Base-by-base conservation (phyloP, 2,329 filamentous ascomycete species). In the Gaeumannomyces tritici region DNA sequence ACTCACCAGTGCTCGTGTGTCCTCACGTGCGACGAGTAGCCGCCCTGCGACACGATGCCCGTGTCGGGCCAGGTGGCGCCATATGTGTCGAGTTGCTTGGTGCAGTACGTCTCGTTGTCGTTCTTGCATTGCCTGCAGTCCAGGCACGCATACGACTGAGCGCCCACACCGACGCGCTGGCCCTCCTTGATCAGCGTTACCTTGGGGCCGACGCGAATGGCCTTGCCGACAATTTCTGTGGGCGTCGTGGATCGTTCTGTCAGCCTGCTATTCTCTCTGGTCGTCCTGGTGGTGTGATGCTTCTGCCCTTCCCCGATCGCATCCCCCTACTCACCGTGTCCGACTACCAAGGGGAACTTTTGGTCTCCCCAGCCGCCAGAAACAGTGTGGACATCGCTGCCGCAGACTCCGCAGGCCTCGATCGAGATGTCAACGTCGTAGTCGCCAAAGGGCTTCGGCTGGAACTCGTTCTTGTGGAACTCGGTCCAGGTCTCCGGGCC, bases 381-480 rank as follows among this genome's bases (percentile, higher is more conserved):
- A 71, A 90, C 82, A 64, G 85, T 90, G 76, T 90, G 88, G 59
- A 89, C 78, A 70, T 91, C 88, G 67, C 84, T 88, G 67, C 87
- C 85, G 73, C 89, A 91, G 61, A 91, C 81, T 70, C 90, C 89
- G 71, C 90, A 93, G 72, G 84, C 87, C 67, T 92, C 87, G 70
- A 96, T 88, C 79, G 93, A 89, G 76, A 96, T 85, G 73, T 96
- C 91, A 69, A 96, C 85, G 72, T 96, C 91, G 75, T 90, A 83
- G 73, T 93, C 90, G 67, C 88, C 90, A 73, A 96, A 96, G 24
- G 89, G 89, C 79, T 96, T 95, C 63, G 93, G 86, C 68, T 87
- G 83, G 79, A 91, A 91, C 79, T 93, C 74, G 71, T 88, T 86
- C 77, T 90, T 89, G 70, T 87, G 79, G 70, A 87, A 86, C 64